A percentile compares a stretch with the other conserved stretches of the same genome.
Evolutionary conservation across 2,329 filamentous ascomycete genomes (phyloP).

Genomic region (Ramichloridium luteum): DNA sequence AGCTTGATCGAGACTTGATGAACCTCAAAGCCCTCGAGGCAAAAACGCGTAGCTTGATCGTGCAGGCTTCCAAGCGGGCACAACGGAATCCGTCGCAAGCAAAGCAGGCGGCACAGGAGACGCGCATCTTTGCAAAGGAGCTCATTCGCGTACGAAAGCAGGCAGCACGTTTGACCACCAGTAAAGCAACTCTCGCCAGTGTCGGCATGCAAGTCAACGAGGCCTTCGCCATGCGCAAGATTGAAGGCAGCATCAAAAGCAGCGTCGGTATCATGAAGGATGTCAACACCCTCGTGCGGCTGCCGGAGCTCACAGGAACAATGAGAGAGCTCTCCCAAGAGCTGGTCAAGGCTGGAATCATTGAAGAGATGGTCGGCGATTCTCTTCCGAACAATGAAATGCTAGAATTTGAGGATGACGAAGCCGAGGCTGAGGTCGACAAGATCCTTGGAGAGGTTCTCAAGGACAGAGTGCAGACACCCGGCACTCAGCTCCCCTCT

Average conservation of each 20-base stretch:
- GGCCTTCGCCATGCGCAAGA: slow-evolving; percentile 88
- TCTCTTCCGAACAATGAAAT: slow-evolving; percentile 62
- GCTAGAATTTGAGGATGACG: slow-evolving; percentile 59
- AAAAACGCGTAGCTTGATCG: slow-evolving; percentile 76
- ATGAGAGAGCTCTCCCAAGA: slow-evolving; percentile 83
- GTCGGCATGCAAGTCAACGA: slow-evolving; percentile 98
- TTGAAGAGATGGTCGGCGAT: slow-evolving; percentile 94
- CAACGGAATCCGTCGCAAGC: slow-evolving; percentile 68
- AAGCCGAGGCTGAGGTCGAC: slow-evolving; percentile 73
- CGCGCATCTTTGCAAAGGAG: slow-evolving; percentile 78
- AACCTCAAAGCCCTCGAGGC: slow-evolving; percentile 65
- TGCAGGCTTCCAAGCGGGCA: slow-evolving; percentile 68
- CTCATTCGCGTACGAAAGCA: slow-evolving; percentile 73
- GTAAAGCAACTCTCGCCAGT: slow-evolving; percentile 80
- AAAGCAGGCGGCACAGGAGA: slow-evolving; percentile 68
- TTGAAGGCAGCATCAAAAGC: slow-evolving; percentile 78
- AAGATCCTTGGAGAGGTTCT: slow-evolving; percentile 86
- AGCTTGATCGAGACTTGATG: slow-evolving; percentile 84
- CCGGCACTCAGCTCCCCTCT: slow-evolving; percentile 42
- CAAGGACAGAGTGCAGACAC: slow-evolving; percentile 59
- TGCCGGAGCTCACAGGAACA: slow-evolving; percentile 77
- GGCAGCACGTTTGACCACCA: slow-evolving; percentile 61
- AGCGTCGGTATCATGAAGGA: slow-evolving; percentile 94
- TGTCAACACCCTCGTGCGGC: slow-evolving; percentile 69
- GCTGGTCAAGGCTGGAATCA: slow-evolving; percentile 87